Evolutionary conservation across 2,329 filamentous ascomycete species (phyloP).

Genomic region (Nectriaceae sp.): DNA sequence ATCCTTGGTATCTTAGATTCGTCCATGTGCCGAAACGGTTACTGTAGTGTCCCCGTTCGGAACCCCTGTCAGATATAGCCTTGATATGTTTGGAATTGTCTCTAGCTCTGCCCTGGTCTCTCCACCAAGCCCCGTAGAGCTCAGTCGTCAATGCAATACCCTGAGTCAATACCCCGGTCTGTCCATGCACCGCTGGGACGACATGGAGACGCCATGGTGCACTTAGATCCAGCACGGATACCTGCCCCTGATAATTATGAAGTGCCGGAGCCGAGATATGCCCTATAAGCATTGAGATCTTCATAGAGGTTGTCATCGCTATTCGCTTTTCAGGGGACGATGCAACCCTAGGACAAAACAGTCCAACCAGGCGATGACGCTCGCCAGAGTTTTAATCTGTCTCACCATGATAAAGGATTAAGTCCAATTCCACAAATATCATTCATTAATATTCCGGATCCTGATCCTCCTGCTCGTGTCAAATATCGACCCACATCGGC

Average conservation of each 20-base stretch:
- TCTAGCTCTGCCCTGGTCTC: no score
- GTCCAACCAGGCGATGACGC: no score
- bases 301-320: no score
- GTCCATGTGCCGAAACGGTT: not conserved
- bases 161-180: not conserved
- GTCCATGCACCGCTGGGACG: not conserved
- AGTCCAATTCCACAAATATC: no score
- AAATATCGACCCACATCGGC: conserved; percentile 4
- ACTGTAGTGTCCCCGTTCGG: not conserved
- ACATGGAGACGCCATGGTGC: not conserved
- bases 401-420: not conserved
- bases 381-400: not conserved
- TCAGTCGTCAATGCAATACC: not conserved
- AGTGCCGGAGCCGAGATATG: not conserved
- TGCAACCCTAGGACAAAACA: not conserved
- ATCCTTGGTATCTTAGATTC: no score
- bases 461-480: not conserved
- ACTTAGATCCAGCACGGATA: not conserved
- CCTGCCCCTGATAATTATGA: not conserved
- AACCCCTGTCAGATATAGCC: not conserved
- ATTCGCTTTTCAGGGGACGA: not conserved
- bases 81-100: no score
- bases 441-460: no score
- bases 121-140: no score
- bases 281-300: no score